Evolutionary conservation across 2,329 filamentous ascomycete species (phyloP), one percentile per base, ranked within the genome.

Genomic region (Chaetomium sp.): DNA sequence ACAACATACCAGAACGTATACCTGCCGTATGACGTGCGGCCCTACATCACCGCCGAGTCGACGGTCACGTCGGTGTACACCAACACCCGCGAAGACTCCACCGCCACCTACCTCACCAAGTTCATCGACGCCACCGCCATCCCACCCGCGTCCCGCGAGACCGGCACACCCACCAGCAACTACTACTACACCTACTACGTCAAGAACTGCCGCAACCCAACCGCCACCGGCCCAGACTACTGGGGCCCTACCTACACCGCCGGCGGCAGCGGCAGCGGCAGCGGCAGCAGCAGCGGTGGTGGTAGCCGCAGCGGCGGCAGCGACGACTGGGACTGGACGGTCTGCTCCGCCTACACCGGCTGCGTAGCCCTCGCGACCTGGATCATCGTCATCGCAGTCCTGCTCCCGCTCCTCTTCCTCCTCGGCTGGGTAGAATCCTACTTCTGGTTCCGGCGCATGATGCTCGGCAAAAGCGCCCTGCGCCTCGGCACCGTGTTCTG

Each of bases 381-480:
- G 58, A 44, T 66, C 41, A 63, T 70, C n/a, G 59, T 65, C 10
- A 14, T 70, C 1, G 64, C 62, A 5, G 45, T 55, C 7, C 32
- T 69, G 14, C 43, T 70, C 32, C 67, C 67, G 0, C n/a, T 58
- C 10, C 27, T 70, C 10, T 68, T 69, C 52, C 33, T 69, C 7
- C 55, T 67, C 4, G 67, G 67, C 34, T 68, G 67, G 55, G 6
- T 66, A 27, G 67, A 69, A 52, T 68, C 64, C 27, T 69, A 61
- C 56, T 57, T 66, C 46, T 70, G 69, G 68, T 69, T 68, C 59
- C 60, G 61, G n/a, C 57, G 65, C 19, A 53, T 69, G 50, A 70
- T 70, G 67, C 56, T 60, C 4, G 68, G 69, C 34, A 62, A 64
- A 56, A 50, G 51, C 45, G 58, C 68, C 6, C 58, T 69, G 11